These are phyloP conservation scores for Physcomitrium patens DNA, from an alignment of 225 moss, liverwort and hornwort species.

Conservation along the genomic window DNA sequence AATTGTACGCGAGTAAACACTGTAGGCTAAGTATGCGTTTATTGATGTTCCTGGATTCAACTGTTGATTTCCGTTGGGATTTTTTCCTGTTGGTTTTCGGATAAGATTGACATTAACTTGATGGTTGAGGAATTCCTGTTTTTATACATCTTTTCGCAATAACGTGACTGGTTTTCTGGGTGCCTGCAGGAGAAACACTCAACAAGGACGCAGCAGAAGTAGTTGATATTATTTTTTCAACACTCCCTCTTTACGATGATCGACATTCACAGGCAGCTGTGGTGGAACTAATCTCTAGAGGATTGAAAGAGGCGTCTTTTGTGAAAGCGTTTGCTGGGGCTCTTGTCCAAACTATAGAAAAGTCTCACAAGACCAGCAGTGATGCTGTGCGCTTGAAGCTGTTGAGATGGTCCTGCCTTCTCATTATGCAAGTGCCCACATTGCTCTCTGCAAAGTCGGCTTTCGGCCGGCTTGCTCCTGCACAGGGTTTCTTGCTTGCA, in stretches of 20 bases:
- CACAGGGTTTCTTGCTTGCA: constrained; percentile 82
- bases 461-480: constrained; percentile 71
- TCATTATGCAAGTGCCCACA: constrained; percentile 67
- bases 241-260: constrained; percentile 53
- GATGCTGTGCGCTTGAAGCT: constrained; percentile 77
- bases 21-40: not conserved
- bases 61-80: constrained; percentile 1
- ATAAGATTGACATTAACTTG: not conserved
- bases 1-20: not conserved
- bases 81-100: not conserved
- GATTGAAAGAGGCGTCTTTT: constrained; percentile 72
- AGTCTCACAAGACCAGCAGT: constrained; percentile 55
- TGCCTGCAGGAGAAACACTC: constrained; percentile 37
- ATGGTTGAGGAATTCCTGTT: constrained; percentile 24
- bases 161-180: constrained; percentile 16
- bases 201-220: constrained; percentile 40
- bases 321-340: constrained; percentile 85
- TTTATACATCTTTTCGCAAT: not conserved
- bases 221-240: constrained; percentile 57
- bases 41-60: not conserved
- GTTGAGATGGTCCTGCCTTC: constrained; percentile 91
- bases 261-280: constrained; percentile 75
- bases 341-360: constrained; percentile 81
- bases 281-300: constrained; percentile 66
- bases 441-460: constrained; percentile 82